phyloP scores from a whole-genome alignment of 805 yeast species.

The Tanozyma kutaoensis region DNA sequence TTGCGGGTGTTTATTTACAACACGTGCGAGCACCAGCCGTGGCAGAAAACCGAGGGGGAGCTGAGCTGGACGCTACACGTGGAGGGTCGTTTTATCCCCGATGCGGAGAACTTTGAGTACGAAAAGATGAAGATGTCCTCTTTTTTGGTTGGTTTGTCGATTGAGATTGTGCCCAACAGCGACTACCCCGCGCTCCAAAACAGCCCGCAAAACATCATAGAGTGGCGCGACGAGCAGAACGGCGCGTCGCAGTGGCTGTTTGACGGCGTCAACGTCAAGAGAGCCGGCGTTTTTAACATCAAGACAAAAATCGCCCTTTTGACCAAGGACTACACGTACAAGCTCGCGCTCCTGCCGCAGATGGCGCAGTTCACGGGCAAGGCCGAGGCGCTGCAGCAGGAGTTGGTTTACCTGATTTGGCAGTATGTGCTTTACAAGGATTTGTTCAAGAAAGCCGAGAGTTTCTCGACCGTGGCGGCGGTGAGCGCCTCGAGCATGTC shows the following conservation, averaged over 20 bases:
- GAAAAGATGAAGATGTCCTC: slow-evolving; percentile 17
- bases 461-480: slow-evolving; percentile 22
- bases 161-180: slow-evolving; percentile 47
- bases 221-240: slow-evolving; percentile 71
- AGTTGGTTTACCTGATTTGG: slow-evolving; percentile 68
- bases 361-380: slow-evolving; percentile 64
- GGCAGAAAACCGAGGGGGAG: slow-evolving; percentile 37
- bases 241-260: slow-evolving; percentile 24
- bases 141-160: slow-evolving; percentile 71
- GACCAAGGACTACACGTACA: slow-evolving; percentile 64
- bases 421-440: slow-evolving; percentile 63
- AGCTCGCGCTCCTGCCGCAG: slow-evolving; percentile 47
- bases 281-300: slow-evolving; percentile 50
- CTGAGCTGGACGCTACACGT: slow-evolving; percentile 76
- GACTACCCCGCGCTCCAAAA: slow-evolving; percentile 22
- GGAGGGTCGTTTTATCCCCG: slow-evolving; percentile 66
- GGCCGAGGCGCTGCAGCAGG: slow-evolving; percentile 74
- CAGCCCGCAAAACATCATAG: slow-evolving; percentile 38
- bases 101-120: slow-evolving; percentile 2
- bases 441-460: slow-evolving; percentile 23
- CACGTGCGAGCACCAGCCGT: slow-evolving; percentile 75
- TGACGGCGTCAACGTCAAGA: slow-evolving; percentile 81
- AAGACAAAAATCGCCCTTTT: slow-evolving; percentile 57
- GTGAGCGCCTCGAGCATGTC: slow-evolving; percentile 15
- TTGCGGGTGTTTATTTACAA: slow-evolving; percentile 76